These are phyloP conservation scores for Sporothrix phasma DNA, from an alignment of 2,329 filamentous ascomycete genomes.

Conservation along the genomic window DNA sequence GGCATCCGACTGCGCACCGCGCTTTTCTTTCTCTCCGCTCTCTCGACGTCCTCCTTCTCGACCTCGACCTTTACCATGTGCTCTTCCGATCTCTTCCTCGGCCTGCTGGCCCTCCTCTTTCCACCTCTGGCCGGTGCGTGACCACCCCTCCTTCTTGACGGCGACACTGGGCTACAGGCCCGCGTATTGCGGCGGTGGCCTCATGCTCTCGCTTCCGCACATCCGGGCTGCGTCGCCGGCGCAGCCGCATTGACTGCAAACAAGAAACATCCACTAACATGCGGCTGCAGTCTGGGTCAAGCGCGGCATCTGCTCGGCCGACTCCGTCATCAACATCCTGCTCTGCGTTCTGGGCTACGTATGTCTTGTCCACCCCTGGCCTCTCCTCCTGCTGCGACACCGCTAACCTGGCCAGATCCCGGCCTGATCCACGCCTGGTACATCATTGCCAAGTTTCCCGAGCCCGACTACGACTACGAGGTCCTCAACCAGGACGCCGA, in stretches of 20 bases:
- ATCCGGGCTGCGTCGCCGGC: not conserved
- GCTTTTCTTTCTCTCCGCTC: not conserved
- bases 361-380: conserved; percentile 22
- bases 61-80: conserved; percentile 36
- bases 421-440: conserved; percentile 96
- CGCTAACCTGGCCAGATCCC: conserved; percentile 41
- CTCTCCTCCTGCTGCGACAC: not conserved
- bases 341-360: conserved; percentile 68
- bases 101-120: conserved; percentile 53
- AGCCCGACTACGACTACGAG: conserved; percentile 61
- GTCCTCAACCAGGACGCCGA: conserved; percentile 46
- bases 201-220: not conserved
- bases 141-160: too few species aligned
- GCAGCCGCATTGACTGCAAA: not conserved
- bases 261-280: conserved; percentile 26
- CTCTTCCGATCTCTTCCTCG: conserved; percentile 52
- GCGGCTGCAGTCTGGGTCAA: conserved; percentile 78
- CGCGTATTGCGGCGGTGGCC: not conserved
- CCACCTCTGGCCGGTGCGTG: conserved; percentile 53
- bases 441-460: conserved; percentile 86
- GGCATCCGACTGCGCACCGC: not conserved
- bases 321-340: conserved; percentile 90
- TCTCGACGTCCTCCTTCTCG: not conserved
- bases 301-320: conserved; percentile 80
- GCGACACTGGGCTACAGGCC: not conserved